These are phyloP conservation scores for Penicillium manginii DNA, from an alignment of 495 filamentous ascomycete species.

Conservation along the genomic window DNA sequence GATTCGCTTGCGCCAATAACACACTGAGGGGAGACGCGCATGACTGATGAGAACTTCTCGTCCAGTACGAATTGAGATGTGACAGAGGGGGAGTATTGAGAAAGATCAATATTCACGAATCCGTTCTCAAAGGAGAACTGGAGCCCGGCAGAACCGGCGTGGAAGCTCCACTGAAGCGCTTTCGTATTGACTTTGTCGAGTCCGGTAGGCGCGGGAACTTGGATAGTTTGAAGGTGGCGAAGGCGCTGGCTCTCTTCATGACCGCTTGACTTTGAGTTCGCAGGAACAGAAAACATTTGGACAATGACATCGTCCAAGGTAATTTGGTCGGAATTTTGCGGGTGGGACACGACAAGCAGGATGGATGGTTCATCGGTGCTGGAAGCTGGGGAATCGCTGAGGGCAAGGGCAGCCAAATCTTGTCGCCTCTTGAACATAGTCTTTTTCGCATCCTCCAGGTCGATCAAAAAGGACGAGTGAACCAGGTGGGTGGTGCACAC, in stretches of 20 bases:
- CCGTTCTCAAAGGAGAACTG: constrained; percentile 48
- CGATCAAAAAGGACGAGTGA: constrained; percentile 45
- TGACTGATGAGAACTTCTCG: constrained; percentile 48
- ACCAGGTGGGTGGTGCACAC: constrained; percentile 35
- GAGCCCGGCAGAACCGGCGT: constrained; percentile 46
- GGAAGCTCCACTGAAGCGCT: constrained; percentile 48
- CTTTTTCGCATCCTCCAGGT: constrained; percentile 52
- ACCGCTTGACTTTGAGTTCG: constrained; percentile 18
- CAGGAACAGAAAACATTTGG: constrained; percentile 48
- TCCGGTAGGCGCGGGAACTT: constrained; percentile 36
- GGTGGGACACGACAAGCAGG: constrained; percentile 46
- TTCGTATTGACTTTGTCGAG: constrained; percentile 29
- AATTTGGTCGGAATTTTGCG: constrained; percentile 33
- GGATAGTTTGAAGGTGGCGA: constrained; percentile 43
- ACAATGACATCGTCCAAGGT: constrained; percentile 41
- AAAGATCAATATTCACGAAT: constrained; percentile 50
- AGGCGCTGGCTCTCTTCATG: constrained; percentile 42
- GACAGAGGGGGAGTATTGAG: constrained; percentile 46
- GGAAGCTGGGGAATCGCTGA: constrained; percentile 33
- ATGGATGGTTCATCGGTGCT: constrained; percentile 41
- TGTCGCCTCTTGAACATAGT: constrained; percentile 47
- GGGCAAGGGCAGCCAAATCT: constrained; percentile 44
- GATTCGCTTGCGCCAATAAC: constrained; percentile 51
- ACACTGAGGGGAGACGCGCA: constrained; percentile 50
- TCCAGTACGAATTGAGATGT: constrained; percentile 48